Evolutionary conservation across 176 grass and related monocot species (phyloP).

Genomic region (Oryza meyeriana): DNA sequence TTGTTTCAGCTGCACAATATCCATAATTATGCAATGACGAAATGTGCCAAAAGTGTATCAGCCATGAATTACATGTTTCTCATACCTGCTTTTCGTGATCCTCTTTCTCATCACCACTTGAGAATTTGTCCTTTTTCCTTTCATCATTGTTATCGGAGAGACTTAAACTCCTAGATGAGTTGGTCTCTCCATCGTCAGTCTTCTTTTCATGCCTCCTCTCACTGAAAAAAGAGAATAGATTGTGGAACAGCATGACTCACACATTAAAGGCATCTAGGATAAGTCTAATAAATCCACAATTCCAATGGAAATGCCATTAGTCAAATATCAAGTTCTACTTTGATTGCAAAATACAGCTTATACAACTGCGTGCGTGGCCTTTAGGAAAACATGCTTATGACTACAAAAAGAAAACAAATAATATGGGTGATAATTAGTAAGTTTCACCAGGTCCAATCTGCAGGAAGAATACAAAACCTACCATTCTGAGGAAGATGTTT

Average conservation of each 20-base stretch:
- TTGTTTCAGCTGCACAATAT: conserved; percentile 69
- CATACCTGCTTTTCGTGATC: conserved; percentile 58
- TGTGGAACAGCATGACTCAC: conserved; percentile 9
- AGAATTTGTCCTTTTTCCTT: conserved; percentile 51
- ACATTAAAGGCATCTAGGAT: not conserved
- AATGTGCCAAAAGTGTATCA: not conserved
- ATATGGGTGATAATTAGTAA: not conserved
- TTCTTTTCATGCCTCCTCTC: conserved; percentile 78
- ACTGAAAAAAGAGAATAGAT: conserved; percentile 27
- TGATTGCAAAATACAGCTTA: not conserved
- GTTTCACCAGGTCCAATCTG: not conserved
- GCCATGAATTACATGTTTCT: not conserved
- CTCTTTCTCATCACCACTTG: conserved; percentile 61
- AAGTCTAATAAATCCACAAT: not conserved
- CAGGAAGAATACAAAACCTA: not conserved
- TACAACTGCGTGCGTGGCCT: not conserved
- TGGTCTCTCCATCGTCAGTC: conserved; percentile 64
- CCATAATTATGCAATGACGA: conserved; percentile 17
- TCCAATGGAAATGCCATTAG: not conserved
- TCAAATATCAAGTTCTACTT: not conserved
- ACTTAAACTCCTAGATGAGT: conserved; percentile 66
- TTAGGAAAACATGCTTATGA: not conserved
- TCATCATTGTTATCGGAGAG: conserved; percentile 57
- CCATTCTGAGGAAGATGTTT: not conserved
- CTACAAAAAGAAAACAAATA: conserved; percentile 3